Conservation (phyloP, 1,139 yeast species). For the Kodamaea anthophila region DNA sequence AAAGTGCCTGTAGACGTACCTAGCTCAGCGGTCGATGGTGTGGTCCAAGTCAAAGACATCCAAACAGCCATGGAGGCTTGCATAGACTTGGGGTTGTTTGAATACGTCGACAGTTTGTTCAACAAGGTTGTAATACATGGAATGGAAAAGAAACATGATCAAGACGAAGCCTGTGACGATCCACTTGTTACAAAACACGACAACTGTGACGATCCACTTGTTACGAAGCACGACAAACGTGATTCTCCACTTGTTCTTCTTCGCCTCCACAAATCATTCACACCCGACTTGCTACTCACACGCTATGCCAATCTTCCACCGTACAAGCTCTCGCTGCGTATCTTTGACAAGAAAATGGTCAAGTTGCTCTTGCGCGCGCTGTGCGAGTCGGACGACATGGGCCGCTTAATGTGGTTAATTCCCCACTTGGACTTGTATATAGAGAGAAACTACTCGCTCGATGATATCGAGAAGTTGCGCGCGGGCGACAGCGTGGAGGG, state of each 20-base stretch:
- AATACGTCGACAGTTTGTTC: constrained; percentile 29
- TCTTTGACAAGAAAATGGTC: constrained; percentile 24
- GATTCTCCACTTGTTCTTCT: constrained; percentile 2
- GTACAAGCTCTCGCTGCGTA: constrained; percentile 11
- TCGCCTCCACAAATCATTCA: constrained; percentile 5
- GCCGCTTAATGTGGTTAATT: constrained; percentile 34
- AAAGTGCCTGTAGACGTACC: constrained; percentile 5
- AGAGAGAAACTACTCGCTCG: constrained; percentile 6
- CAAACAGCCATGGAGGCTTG: constrained; percentile 28
- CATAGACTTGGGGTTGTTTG: constrained; percentile 21
- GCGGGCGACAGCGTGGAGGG: neutral
- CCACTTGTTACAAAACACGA: neutral
- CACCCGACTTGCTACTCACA: constrained; percentile 5
- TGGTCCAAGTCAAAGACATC: constrained; percentile 14
- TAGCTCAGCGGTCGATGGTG: constrained; percentile 2
- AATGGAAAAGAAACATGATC: constrained; percentile 11
- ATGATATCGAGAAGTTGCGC: constrained; percentile 6
- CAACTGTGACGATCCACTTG: neutral
- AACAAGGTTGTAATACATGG: constrained; percentile 31
- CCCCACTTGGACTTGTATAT: constrained; percentile 33
- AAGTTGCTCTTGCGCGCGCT: constrained; percentile 22
- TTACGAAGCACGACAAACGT: neutral
- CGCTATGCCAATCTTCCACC: constrained; percentile 8
- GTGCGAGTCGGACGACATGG: constrained; percentile 26
- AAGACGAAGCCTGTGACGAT: no score